Evolutionary conservation across 2,329 filamentous ascomycete species (phyloP), one percentile per base, ranked within the genome.

Genomic region (Phyllosticta citribraziliensis): DNA sequence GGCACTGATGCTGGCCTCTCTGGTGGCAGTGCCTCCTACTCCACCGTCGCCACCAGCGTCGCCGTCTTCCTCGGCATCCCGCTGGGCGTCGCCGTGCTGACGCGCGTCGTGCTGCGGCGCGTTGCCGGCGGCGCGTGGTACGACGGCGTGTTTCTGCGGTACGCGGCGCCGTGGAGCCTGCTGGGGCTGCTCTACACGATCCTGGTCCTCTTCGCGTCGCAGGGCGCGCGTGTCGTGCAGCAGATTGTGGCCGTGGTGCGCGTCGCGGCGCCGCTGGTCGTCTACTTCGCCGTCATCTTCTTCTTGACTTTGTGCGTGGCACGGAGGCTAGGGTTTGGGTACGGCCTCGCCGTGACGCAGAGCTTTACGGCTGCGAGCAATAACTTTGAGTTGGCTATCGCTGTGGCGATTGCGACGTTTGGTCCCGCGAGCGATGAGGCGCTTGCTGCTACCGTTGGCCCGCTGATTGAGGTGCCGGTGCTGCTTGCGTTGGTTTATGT

Each of bases 361-460:
- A 91, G 88, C 69, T 94, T 96, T 68, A 95, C 89, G 0, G 92
- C 90, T 0, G 88, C 89, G 0, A 96, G 91, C 71, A 96, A 96
- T 70, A 96, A 96, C 70, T 96, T 96, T 68, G 91, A 96, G 76
- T 77, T 96, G 24, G 90, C 91, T 0, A 96, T 96, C 74, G 90
- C 91, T 0, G 91, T 96, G 0, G 89, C 89, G 0, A 85, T 96
- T 3, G 88, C 91, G 0, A 87, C 87, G 0, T 96, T 88, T 74
- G 91, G 91, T 0, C 81, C 87, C 0, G 77, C 88, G 51, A 93
- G 88, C 67, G 85, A 91, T 56, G 86, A 96, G 73, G 91, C 91
- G 0, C 76, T 96, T 53, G 90, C 91, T 3, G 40, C 40, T 3
- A 95, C 91, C 0, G 90, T 95, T 0, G 90, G 91, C 0, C 91